These are phyloP conservation scores for Saccharomycopsis phalli DNA, from an alignment of 1,139 yeast species.

Conservation along the genomic window DNA sequence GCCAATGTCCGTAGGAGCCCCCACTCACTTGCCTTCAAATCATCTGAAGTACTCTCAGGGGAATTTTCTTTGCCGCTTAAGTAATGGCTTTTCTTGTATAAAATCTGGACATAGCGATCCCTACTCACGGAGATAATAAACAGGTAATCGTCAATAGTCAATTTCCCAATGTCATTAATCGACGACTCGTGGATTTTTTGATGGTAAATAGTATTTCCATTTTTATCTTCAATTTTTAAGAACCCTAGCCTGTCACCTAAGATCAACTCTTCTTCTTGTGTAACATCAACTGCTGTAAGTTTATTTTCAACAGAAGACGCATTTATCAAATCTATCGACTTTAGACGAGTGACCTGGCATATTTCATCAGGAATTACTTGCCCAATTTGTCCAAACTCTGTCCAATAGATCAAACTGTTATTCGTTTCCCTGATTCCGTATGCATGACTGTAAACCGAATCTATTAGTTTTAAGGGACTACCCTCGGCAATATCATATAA, in stretches of 20 bases:
- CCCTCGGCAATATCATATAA: too few species aligned
- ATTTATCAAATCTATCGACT: constrained; percentile 7
- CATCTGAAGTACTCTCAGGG: background rate
- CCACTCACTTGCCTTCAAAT: constrained; percentile 31
- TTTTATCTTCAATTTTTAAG: constrained; percentile 23
- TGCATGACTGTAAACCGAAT: constrained; percentile 31
- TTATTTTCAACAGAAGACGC: constrained; percentile 29
- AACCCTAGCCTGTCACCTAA: constrained; percentile 44
- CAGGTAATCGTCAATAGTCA: constrained; percentile 24
- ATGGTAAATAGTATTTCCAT: constrained; percentile 22
- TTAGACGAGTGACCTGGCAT: too few species aligned
- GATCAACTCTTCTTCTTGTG: constrained; percentile 25
- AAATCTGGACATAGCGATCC: constrained; percentile 55
- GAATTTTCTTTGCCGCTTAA: constrained; percentile 12
- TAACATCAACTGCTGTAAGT: constrained; percentile 26
- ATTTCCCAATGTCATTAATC: constrained; percentile 36
- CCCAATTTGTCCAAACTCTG: constrained; percentile 33
- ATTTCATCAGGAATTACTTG: background rate
- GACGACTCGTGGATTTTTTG: constrained; percentile 43
- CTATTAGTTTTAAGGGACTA: too few species aligned
- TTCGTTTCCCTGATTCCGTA: constrained; percentile 32
- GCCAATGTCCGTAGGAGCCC: constrained; percentile 47
- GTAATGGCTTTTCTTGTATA: constrained; percentile 24
- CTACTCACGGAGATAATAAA: constrained; percentile 43
- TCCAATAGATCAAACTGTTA: constrained; percentile 32